Conservation (phyloP, 441 rosid genomes). For the Arabidopsis hybrid region DNA sequence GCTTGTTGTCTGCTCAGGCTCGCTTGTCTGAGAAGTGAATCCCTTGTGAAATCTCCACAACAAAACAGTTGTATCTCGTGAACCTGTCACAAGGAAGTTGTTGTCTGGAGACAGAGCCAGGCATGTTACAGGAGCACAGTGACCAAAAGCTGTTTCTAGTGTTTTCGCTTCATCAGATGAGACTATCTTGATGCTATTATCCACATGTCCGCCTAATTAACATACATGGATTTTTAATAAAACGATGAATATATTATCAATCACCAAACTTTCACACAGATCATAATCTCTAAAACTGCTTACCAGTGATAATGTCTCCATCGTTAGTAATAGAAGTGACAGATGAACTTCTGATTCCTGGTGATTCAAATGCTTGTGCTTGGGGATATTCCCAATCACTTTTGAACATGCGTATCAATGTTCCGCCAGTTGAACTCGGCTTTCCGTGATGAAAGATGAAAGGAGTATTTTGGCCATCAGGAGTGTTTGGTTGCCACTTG, state of each 20-base stretch:
- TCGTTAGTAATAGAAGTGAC: slow-evolving; percentile 79
- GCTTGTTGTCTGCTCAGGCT: slow-evolving; percentile 60
- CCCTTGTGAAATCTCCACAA: slow-evolving; percentile 89
- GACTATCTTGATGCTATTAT: slow-evolving; percentile 86
- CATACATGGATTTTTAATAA: slow-evolving; percentile 21
- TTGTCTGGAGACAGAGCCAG: slow-evolving; percentile 88
- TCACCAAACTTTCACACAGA: not conserved
- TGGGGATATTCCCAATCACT: slow-evolving; percentile 90
- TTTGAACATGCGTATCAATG: slow-evolving; percentile 92
- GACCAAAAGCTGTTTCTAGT: slow-evolving; percentile 86
- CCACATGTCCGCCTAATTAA: slow-evolving; percentile 84
- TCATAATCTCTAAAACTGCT: slow-evolving; percentile 12
- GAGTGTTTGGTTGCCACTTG: slow-evolving; percentile 98
- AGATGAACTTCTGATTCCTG: slow-evolving; percentile 84
- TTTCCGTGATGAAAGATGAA: slow-evolving; percentile 96
- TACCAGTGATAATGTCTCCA: slow-evolving; percentile 91
- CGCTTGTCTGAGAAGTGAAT: slow-evolving; percentile 55
- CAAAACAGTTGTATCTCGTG: slow-evolving; percentile 82
- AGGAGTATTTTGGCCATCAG: slow-evolving; percentile 92
- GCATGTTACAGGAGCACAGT: slow-evolving; percentile 98
- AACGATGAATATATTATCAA: not conserved
- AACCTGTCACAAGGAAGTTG: slow-evolving; percentile 92
- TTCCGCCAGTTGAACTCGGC: slow-evolving; percentile 72
- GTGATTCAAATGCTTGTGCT: slow-evolving; percentile 89
- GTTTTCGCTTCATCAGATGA: slow-evolving; percentile 91